These are phyloP conservation scores for Suillus hirtellus DNA, from an alignment of 768 basidiomycete genomes.

Conservation along the genomic window DNA sequence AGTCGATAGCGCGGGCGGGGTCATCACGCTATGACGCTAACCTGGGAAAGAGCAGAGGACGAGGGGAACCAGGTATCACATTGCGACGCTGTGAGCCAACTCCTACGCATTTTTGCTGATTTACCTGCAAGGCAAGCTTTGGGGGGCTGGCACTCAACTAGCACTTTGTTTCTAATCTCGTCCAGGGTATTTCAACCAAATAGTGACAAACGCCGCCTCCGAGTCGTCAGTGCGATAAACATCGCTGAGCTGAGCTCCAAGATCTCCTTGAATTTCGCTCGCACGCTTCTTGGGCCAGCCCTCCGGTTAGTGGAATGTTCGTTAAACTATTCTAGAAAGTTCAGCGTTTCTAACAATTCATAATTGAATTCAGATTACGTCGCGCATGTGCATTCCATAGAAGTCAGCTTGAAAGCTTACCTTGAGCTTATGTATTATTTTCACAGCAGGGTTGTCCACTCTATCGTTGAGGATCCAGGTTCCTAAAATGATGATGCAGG, in stretches of 20 bases:
- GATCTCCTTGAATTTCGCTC: neutral
- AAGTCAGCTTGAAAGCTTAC: neutral
- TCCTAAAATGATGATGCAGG: slow-evolving; percentile 3
- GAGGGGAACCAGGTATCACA: slow-evolving; percentile 3
- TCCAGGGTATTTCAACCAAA: slow-evolving; percentile 1
- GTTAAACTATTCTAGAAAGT: neutral
- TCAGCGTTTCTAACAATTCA: neutral
- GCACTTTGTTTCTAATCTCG: neutral
- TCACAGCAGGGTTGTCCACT: slow-evolving; percentile 8
- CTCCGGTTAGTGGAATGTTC: neutral
- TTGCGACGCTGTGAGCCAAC: neutral
- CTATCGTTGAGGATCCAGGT: neutral
- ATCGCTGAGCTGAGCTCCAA: neutral
- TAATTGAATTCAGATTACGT: neutral
- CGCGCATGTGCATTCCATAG: slow-evolving; percentile 1
- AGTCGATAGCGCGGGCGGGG: neutral
- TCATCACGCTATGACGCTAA: neutral
- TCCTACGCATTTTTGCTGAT: slow-evolving; percentile 4
- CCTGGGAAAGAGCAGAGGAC: slow-evolving; percentile 1
- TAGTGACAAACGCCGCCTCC: neutral
- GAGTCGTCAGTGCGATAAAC: too few relatives aligned
- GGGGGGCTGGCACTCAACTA: neutral
- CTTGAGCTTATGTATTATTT: neutral
- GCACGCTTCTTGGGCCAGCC: neutral
- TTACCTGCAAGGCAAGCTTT: slow-evolving; percentile 12